Base-by-base conservation (phyloP, 2,329 filamentous ascomycete genomes). In the Daldinia sp. region DNA sequence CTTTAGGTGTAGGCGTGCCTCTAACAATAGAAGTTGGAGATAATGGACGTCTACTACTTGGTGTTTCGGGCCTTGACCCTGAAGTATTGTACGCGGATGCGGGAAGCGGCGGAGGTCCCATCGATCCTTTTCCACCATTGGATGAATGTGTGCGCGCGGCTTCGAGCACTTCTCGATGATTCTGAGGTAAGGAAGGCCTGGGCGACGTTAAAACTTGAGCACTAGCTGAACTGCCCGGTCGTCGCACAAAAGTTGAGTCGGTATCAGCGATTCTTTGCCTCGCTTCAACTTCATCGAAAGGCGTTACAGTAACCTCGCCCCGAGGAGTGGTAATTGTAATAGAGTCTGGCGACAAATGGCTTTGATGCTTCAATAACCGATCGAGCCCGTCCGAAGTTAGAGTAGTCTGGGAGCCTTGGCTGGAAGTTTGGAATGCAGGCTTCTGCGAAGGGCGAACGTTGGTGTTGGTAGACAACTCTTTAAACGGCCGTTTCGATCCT, bases 81-180 rank as follows among this genome's bases (percentile, higher is more conserved):
- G 77, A 69, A 61, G 79, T 83, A 68, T 71, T 78, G 75, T 81
- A 78, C 1, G 90, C 91, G 61, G 93, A 96, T 48, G 93, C 92
- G 29, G 94, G 92, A 71, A 91, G 84, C 39, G 87, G 76, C n/a
- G 94, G 94, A 48, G 94, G 94, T 2, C 90, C 93, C 94, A 97
- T 97, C 15, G 71, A 76, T 34, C 77, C 79, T 68, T 76, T 79
- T 35, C 73, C 74, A 70, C 81, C 74, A 73, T 83, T 71, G 64
- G 83, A 78, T 4, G 86, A 87, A 19, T 80, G 79, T 25, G 84
- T 82, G 64, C 87, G 89, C 35, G 91, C 92, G 49, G 92, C 92
- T 71, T 94, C 90, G 70, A 97, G 97, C 60, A 85, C 89, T 77
- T 95, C 87, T 69, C 87, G 91, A 76, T 97, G 93, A 75, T 97